Evolutionary conservation across 768 basidiomycete genomes (phyloP).

Genomic region (Phanerochaete carnosa): DNA sequence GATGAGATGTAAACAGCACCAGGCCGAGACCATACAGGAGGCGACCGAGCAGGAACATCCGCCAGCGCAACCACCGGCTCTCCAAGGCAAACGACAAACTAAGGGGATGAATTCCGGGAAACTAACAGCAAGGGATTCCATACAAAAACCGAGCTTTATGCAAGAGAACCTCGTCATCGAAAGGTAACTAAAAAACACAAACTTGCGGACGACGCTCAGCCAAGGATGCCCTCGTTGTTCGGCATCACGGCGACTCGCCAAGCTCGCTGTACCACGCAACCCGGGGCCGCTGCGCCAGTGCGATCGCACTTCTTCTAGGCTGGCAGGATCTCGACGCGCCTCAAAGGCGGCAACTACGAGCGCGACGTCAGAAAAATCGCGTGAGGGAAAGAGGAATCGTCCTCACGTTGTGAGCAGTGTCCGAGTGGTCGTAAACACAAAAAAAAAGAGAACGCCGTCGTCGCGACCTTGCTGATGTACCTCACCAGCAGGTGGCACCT

Average conservation of each 20-base stretch:
- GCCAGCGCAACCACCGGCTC: too few relatives aligned
- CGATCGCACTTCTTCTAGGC: conserved; percentile 48
- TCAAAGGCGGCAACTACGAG: conserved; percentile 49
- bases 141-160: too few relatives aligned
- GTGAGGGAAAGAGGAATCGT: background rate
- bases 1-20: too few relatives aligned
- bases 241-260: conserved; percentile 29
- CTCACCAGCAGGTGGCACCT: conserved; percentile 81
- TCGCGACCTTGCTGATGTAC: conserved; percentile 87
- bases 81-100: too few relatives aligned
- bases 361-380: background rate
- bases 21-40: too few relatives aligned
- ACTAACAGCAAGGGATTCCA: too few relatives aligned
- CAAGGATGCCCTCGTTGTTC: conserved; percentile 31
- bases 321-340: conserved; percentile 55
- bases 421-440: conserved; percentile 85
- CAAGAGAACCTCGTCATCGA: too few relatives aligned
- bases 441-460: conserved; percentile 95
- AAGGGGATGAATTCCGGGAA: too few relatives aligned
- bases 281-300: conserved; percentile 45
- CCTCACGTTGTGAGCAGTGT: conserved; percentile 80
- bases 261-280: conserved; percentile 38
- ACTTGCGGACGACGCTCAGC: too few relatives aligned
- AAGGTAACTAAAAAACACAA: too few relatives aligned
- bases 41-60: too few relatives aligned